Evolutionary conservation across 2,329 filamentous ascomycete genomes (phyloP).

Genomic region (Talaromyces sp.): DNA sequence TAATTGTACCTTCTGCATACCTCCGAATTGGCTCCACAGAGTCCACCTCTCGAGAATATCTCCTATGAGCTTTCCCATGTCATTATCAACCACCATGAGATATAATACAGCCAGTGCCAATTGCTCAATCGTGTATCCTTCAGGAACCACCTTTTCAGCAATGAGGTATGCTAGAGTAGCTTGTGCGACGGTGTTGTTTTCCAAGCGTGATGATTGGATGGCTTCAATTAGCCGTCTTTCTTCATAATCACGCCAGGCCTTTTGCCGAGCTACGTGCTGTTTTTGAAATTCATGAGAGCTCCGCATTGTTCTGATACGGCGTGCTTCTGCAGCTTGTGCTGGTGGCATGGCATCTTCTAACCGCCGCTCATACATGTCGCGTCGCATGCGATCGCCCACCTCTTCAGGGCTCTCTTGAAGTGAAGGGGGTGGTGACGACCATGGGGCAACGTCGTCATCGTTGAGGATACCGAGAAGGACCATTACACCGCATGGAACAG

Average conservation of each 20-base stretch:
- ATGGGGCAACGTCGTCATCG: conserved; percentile 23
- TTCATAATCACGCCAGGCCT: conserved; percentile 18
- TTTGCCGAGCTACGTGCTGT: conserved; percentile 17
- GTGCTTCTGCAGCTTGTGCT: conserved; percentile 22
- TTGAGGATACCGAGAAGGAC: conserved; percentile 24
- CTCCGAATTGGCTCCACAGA: conserved; percentile 22
- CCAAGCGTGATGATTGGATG: conserved; percentile 23
- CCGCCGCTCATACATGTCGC: conserved; percentile 17
- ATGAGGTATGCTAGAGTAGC: conserved; percentile 24
- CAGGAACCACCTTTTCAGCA: conserved; percentile 20
- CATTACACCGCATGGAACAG: conserved; percentile 26
- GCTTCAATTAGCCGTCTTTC: conserved; percentile 23
- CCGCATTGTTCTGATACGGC: conserved; percentile 18
- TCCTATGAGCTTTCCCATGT: conserved; percentile 19
- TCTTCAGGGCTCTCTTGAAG: conserved; percentile 15
- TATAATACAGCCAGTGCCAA: conserved; percentile 24
- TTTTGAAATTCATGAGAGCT: conserved; percentile 17
- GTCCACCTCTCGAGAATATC: conserved; percentile 26
- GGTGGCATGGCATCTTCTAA: conserved; percentile 25
- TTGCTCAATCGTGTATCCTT: conserved; percentile 20
- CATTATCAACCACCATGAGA: conserved; percentile 23
- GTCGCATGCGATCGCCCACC: conserved; percentile 17
- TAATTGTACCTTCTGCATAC: conserved; percentile 25
- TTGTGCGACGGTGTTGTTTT: conserved; percentile 21
- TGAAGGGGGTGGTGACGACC: conserved; percentile 17